A percentile compares a stretch with the other conserved stretches of the same genome.
phyloP scores from a whole-genome alignment of 1,284 basidiomycete genomes.

The Cryptococcus sp. region DNA sequence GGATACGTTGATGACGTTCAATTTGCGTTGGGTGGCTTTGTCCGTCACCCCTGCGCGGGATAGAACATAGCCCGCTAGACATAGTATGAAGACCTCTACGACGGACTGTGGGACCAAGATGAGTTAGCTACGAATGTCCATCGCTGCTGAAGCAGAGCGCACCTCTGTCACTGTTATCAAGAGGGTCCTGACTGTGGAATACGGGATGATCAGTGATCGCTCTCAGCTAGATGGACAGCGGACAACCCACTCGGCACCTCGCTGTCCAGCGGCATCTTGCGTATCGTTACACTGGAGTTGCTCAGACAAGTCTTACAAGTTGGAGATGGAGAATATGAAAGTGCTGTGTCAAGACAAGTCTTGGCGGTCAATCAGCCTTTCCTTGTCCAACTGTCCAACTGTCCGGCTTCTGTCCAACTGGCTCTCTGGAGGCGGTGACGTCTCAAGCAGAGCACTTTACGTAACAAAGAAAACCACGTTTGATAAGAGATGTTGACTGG shows the following conservation, averaged over 20 bases:
- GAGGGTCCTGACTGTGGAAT: constrained; percentile 29
- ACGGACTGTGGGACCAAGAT: constrained; percentile 65
- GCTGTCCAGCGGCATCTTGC: neutral
- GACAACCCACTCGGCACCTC: constrained; percentile 2
- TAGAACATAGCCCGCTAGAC: constrained; percentile 80
- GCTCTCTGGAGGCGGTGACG: too few species aligned
- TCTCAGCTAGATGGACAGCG: neutral
- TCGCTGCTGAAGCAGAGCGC: constrained; percentile 17
- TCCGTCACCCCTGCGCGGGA: constrained; percentile 79
- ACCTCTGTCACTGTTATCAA: constrained; percentile 62
- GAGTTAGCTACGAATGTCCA: neutral
- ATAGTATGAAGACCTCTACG: constrained; percentile 82
- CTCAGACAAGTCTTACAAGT: too few species aligned
- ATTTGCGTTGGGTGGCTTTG: constrained; percentile 77
- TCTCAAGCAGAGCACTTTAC: too few species aligned
- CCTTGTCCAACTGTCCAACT: too few species aligned
- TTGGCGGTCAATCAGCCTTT: too few species aligned
- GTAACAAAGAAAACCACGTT: too few species aligned
- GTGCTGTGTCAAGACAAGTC: too few species aligned
- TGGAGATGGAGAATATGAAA: too few species aligned
- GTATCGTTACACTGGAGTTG: too few species aligned
- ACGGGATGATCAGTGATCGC: neutral
- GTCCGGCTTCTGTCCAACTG: too few species aligned
- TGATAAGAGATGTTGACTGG: too few species aligned
- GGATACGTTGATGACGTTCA: constrained; percentile 64